Conservation (phyloP, 768 basidiomycete species). For the Clavaria fumosa region DNA sequence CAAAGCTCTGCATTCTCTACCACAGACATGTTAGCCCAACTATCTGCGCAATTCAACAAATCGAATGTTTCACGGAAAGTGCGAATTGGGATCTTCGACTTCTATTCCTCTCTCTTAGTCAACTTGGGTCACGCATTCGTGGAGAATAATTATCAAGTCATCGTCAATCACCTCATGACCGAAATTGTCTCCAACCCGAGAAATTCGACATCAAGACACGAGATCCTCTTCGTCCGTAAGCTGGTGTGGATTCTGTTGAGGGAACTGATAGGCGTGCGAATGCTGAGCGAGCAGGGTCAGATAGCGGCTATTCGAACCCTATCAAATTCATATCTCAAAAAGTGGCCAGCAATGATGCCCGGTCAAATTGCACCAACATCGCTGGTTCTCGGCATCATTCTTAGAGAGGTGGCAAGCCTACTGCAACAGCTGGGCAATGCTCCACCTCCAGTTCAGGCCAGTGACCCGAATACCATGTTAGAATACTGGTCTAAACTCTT, state of each 20-base stretch:
- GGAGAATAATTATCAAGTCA: constrained; percentile 67
- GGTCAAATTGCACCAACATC: constrained; percentile 59
- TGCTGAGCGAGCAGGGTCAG: constrained; percentile 89
- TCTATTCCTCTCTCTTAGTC: constrained; percentile 65
- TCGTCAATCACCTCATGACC: constrained; percentile 62
- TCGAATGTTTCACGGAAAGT: constrained; percentile 48
- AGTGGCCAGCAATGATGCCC: constrained; percentile 90
- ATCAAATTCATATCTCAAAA: constrained; percentile 64
- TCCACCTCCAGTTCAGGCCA: constrained; percentile 72
- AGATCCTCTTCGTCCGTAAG: constrained; percentile 54
- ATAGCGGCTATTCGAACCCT: constrained; percentile 83
- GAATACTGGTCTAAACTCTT: not conserved
- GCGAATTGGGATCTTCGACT: constrained; percentile 77
- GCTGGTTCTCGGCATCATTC: constrained; percentile 51
- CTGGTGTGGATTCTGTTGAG: constrained; percentile 65
- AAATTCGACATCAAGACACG: constrained; percentile 46
- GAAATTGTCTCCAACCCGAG: constrained; percentile 57
- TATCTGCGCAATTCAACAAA: constrained; percentile 75
- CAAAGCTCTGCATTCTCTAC: constrained; percentile 61
- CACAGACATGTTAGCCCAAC: constrained; percentile 65
- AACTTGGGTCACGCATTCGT: constrained; percentile 64
- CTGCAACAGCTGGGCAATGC: constrained; percentile 86
- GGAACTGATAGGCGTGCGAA: constrained; percentile 75
- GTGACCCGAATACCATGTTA: constrained; percentile 6
- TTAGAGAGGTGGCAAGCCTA: constrained; percentile 75